Conservation (phyloP, 768 basidiomycete genomes). For the Kwoniella dendrophila region DNA sequence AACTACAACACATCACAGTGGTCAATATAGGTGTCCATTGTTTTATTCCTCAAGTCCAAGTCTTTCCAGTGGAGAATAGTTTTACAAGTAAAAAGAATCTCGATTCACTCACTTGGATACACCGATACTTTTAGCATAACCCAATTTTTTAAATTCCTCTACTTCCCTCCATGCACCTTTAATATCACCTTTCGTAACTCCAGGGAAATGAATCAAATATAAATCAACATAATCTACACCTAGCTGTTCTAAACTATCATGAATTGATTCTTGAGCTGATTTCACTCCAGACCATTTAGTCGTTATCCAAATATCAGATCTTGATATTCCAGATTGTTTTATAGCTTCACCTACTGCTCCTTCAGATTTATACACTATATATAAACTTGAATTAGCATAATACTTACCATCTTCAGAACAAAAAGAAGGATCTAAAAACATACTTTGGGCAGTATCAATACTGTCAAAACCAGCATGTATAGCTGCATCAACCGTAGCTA, state of each 20-base stretch:
- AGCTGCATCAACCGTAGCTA: constrained; percentile 37
- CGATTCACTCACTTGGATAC: constrained; percentile 37
- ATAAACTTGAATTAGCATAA: not conserved
- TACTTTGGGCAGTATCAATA: constrained; percentile 48
- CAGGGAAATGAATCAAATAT: constrained; percentile 37
- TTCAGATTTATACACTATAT: constrained; percentile 44
- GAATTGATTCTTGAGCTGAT: constrained; percentile 10
- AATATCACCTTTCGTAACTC: constrained; percentile 29
- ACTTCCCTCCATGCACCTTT: constrained; percentile 35
- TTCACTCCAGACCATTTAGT: constrained; percentile 39
- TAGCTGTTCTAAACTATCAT: constrained; percentile 33
- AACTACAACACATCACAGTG: constrained; percentile 15
- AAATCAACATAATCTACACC: constrained; percentile 37
- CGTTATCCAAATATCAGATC: constrained; percentile 43
- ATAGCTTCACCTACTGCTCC: constrained; percentile 40
- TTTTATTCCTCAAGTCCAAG: too few species aligned
- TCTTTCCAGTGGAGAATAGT: too few species aligned
- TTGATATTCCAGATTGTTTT: constrained; percentile 27
- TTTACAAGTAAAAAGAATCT: not conserved
- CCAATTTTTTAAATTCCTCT: constrained; percentile 31
- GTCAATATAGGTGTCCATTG: too few species aligned
- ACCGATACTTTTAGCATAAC: constrained; percentile 37
- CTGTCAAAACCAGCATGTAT: constrained; percentile 49
- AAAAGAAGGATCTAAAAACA: constrained; percentile 1
- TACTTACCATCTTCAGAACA: not conserved